Base-by-base conservation (phyloP, 768 basidiomycete genomes). In the Leccinum disarticulatum region DNA sequence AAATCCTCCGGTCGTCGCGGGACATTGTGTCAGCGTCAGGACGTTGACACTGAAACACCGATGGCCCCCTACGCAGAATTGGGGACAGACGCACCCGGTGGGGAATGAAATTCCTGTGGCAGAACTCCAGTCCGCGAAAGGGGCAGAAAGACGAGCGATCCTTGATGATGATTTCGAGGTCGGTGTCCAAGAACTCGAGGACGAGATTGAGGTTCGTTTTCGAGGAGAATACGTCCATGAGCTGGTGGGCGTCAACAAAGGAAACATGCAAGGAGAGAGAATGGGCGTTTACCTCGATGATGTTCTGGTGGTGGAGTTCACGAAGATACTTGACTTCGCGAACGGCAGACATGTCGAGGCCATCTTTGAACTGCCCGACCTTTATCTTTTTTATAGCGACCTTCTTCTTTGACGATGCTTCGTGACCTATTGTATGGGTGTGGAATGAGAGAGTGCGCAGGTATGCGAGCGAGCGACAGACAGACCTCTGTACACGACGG, bases 301-400 rank as follows among this genome's bases (percentile, higher is more conserved):
- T 83, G 69, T 98, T 98, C 58, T 90, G 90, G 77, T 99, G 97
- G 60, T 86, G 87, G 46, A 99, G 76, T 73, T 99, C 97, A 38
- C 95, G 87, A 58, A 99, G 79, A 72, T 95, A 98, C 74, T 97
- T 98, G 68, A 99, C 95, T 77, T 99, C 97, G 14, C 97, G 88
- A 58, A 99, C 88, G 58, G 97, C 97, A 61, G 94, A 96, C 95
- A 99, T 98, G 76, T 98, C 96, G 35, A 99, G 82, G 13, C 97
- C 97, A 75, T 98, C 97, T 73, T 95, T 96, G 80, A 96, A 95
- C 66, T 91, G 91, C 5, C 95, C 94, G 14, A 95, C 89, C 69
- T 96, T 96, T 65, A 97, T 96, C 76, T 98, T 98, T 79, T 99
- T 99, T 66, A 99, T 96, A 58, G 97, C 97, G 0, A 98, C 87